Percentiles rank a stretch among this genome's conserved stretches.
These are phyloP conservation scores for Juglanconis oblonga DNA, from an alignment of 2,329 filamentous ascomycete genomes.

Conservation along the genomic window DNA sequence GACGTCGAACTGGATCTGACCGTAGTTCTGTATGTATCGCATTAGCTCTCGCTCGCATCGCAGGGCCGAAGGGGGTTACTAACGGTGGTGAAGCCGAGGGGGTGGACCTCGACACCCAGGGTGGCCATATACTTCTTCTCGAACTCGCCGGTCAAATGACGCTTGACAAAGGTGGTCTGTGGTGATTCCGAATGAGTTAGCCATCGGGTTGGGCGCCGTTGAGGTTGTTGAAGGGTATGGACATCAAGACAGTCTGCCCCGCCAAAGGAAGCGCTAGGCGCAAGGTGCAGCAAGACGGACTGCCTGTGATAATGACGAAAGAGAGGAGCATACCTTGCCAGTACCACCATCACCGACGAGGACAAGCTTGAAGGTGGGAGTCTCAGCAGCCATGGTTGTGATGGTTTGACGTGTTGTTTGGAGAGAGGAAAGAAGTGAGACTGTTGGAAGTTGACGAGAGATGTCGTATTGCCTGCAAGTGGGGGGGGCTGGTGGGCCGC, in stretches of 20 bases:
- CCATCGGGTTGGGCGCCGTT: not conserved
- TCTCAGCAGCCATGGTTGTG: slow-evolving; percentile 65
- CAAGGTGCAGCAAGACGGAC: slow-evolving; percentile 16
- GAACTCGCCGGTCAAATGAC: slow-evolving; percentile 98
- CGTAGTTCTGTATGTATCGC: slow-evolving; percentile 69
- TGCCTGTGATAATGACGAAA: slow-evolving; percentile 5
- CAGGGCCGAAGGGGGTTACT: slow-evolving; percentile 37
- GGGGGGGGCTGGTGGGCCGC: slow-evolving; percentile 17
- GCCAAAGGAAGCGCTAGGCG: slow-evolving; percentile 17
- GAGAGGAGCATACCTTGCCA: slow-evolving; percentile 74
- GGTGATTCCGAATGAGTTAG: slow-evolving; percentile 23
- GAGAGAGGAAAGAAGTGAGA: slow-evolving; percentile 12
- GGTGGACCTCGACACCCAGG: slow-evolving; percentile 98
- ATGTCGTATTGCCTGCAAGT: slow-evolving; percentile 17
- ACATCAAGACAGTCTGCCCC: slow-evolving; percentile 19
- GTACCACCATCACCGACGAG: slow-evolving; percentile 99
- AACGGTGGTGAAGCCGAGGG: slow-evolving; percentile 96
- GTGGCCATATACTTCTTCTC: slow-evolving; percentile 99
- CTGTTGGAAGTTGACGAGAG: slow-evolving; percentile 10
- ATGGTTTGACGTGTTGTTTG: slow-evolving; percentile 23
- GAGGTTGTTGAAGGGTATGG: slow-evolving; percentile 7
- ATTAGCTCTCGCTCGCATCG: slow-evolving; percentile 19
- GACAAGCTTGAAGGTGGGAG: slow-evolving; percentile 98
- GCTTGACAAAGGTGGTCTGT: slow-evolving; percentile 99
- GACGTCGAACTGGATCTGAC: slow-evolving; percentile 96